phyloP scores from a whole-genome alignment of 2,329 filamentous ascomycete genomes.

The Fusarium albidum region DNA sequence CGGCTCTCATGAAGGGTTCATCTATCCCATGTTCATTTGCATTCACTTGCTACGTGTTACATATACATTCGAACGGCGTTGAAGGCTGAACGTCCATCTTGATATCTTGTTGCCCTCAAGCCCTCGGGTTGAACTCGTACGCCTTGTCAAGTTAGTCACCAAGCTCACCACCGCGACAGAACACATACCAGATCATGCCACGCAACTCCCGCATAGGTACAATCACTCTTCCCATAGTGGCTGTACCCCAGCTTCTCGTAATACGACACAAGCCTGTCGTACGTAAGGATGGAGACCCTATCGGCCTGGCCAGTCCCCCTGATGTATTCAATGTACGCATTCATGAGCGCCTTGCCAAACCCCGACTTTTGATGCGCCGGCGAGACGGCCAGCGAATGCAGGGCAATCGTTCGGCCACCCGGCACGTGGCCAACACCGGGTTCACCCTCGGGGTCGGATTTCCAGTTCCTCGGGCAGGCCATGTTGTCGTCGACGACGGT shows the following conservation, averaged over 20 bases:
- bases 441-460: slow-evolving; percentile 18
- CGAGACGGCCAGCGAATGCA: slow-evolving; percentile 41
- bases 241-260: slow-evolving; percentile 43
- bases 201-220: slow-evolving; percentile 40
- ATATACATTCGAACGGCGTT: too few relatives aligned
- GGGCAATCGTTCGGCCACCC: slow-evolving; percentile 39
- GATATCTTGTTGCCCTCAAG: too few relatives aligned
- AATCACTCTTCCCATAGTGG: slow-evolving; percentile 43
- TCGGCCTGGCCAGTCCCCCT: slow-evolving; percentile 25
- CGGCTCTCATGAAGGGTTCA: too few relatives aligned
- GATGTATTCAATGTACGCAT: slow-evolving; percentile 34
- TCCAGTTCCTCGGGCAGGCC: slow-evolving; percentile 39
- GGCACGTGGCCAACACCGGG: slow-evolving; percentile 35
- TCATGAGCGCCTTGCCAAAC: slow-evolving; percentile 39
- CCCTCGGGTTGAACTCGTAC: too few relatives aligned
- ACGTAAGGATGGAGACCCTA: slow-evolving; percentile 42
- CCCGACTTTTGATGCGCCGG: slow-evolving; percentile 37
- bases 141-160: slow-evolving; percentile 48
- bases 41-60: too few relatives aligned
- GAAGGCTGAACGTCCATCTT: too few relatives aligned
- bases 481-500: slow-evolving; percentile 41
- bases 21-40: too few relatives aligned
- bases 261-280: slow-evolving; percentile 41
- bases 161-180: slow-evolving; percentile 44
- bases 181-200: slow-evolving; percentile 43